Percentiles rank a stretch among this genome's conserved stretches.
phyloP scores from a whole-genome alignment of 164 flowering plant species.

The Houttuynia cordata region DNA sequence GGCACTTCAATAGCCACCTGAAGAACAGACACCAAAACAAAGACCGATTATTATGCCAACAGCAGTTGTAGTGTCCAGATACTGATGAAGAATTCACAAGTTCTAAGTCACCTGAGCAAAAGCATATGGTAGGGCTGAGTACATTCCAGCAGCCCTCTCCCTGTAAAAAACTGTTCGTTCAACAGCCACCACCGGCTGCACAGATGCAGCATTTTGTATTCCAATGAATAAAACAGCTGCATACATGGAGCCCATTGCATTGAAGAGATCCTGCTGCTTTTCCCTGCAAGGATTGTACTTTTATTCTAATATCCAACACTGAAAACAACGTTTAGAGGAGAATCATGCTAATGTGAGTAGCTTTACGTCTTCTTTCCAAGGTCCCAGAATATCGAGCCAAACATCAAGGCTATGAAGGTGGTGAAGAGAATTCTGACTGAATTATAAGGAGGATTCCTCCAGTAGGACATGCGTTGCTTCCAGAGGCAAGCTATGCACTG shows the following conservation, averaged over 20 bases:
- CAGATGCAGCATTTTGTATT: slow-evolving; percentile 16
- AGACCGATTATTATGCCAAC: not conserved
- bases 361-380: slow-evolving; percentile 33
- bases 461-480: slow-evolving; percentile 62
- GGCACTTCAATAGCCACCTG: slow-evolving; percentile 43
- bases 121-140: slow-evolving; percentile 30
- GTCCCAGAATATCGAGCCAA: slow-evolving; percentile 49
- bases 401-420: slow-evolving; percentile 24
- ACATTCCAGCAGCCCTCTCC: slow-evolving; percentile 40
- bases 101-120: slow-evolving; percentile 25
- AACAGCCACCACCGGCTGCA: slow-evolving; percentile 30
- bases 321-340: not conserved
- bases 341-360: not conserved
- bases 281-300: slow-evolving; percentile 9
- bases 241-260: slow-evolving; percentile 47
- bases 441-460: slow-evolving; percentile 57
- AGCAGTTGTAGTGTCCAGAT: not conserved
- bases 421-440: slow-evolving; percentile 38
- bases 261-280: slow-evolving; percentile 23
- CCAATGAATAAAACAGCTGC: slow-evolving; percentile 24
- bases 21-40: not conserved
- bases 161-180: slow-evolving; percentile 33
- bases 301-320: not conserved
- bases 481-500: slow-evolving; percentile 51
- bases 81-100: slow-evolving; percentile 11